phyloP scores from a whole-genome alignment of 177 flowering plant genomes.

The Vitis hybrid region DNA sequence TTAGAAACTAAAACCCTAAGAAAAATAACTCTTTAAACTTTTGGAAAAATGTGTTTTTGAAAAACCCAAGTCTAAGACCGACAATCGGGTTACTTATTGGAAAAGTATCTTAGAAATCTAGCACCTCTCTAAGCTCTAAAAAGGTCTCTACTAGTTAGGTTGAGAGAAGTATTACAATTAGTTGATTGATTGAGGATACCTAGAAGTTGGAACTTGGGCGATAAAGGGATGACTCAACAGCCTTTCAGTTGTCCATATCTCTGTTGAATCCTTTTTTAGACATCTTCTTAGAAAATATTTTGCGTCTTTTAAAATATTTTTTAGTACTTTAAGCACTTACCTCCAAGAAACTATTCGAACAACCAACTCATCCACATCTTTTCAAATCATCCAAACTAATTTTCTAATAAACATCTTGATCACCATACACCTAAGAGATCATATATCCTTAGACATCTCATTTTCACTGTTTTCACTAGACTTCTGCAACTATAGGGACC shows the following conservation, averaged over 20 bases:
- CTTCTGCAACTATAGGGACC: slow-evolving; percentile 13
- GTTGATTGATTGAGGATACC: too few species aligned
- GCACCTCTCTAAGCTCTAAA: too few species aligned
- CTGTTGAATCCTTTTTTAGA: slow-evolving; percentile 25
- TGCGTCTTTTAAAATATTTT: slow-evolving; percentile 26
- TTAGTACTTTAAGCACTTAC: slow-evolving; percentile 34
- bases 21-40: too few species aligned
- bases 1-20: too few species aligned
- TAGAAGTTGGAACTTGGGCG: too few species aligned
- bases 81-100: too few species aligned
- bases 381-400: slow-evolving; percentile 17
- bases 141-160: too few species aligned
- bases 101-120: too few species aligned
- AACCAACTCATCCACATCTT: slow-evolving; percentile 15
- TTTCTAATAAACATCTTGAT: slow-evolving; percentile 23
- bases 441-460: slow-evolving; percentile 20
- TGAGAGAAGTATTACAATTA: too few species aligned
- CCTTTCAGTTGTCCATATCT: slow-evolving; percentile 46
- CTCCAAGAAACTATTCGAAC: slow-evolving; percentile 22
- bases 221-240: slow-evolving; percentile 33
- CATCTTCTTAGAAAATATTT: slow-evolving; percentile 41
- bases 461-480: slow-evolving; percentile 11
- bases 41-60: too few species aligned
- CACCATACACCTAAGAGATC: slow-evolving; percentile 30
- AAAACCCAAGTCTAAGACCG: too few species aligned